Percentiles rank a stretch among this genome's conserved stretches.
These are phyloP conservation scores for Fusarium mundagurra DNA, from an alignment of 2,329 filamentous ascomycete species.

Conservation along the genomic window DNA sequence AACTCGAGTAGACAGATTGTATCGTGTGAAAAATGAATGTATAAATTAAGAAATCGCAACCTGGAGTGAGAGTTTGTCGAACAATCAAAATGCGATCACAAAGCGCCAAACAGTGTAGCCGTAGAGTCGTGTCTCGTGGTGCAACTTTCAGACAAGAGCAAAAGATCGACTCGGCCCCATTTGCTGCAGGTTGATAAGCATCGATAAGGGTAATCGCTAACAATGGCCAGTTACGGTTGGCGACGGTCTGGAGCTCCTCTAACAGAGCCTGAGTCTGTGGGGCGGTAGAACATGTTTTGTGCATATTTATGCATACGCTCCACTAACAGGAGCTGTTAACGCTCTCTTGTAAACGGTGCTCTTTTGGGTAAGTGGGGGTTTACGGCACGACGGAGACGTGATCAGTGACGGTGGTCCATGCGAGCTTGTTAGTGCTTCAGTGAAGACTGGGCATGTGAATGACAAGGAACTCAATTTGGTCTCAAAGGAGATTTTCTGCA, in stretches of 20 bases:
- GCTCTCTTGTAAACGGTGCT: background rate
- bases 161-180: slow-evolving; percentile 31
- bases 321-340: background rate
- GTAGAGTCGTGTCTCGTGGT: slow-evolving; percentile 23
- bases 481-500: background rate
- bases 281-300: background rate
- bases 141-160: slow-evolving; percentile 37
- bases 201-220: slow-evolving; percentile 28
- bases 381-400: slow-evolving; percentile 5
- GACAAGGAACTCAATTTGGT: background rate
- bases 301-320: slow-evolving; percentile 4
- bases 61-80: background rate
- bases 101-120: slow-evolving; percentile 2
- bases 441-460: background rate
- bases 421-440: background rate
- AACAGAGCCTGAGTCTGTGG: background rate
- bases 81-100: slow-evolving; percentile 1
- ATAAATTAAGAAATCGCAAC: background rate
- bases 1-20: background rate
- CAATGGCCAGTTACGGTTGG: slow-evolving; percentile 6
- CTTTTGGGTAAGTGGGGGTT: slow-evolving; percentile 16
- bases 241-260: background rate
- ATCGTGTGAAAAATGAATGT: background rate
- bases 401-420: background rate
- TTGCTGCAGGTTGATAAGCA: slow-evolving; percentile 27